Conservation (phyloP, 805 yeast genomes). For the Candida morakotiae region DNA sequence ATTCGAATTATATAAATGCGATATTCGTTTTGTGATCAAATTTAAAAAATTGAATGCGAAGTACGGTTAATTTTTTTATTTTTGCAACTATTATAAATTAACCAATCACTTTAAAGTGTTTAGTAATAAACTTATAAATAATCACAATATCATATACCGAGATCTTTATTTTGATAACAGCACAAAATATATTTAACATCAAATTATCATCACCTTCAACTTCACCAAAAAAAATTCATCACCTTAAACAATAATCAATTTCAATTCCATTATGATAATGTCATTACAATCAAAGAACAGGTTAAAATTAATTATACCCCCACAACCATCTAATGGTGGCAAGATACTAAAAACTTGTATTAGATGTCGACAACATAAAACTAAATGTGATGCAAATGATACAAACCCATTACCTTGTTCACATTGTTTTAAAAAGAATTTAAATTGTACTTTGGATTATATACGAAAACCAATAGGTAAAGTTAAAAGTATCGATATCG, state of each 20-base stretch:
- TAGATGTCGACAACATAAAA: constrained; percentile 63
- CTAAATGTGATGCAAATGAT: constrained; percentile 55
- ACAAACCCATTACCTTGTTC: constrained; percentile 56
- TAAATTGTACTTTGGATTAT: constrained; percentile 52
- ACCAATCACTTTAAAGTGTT: not conserved
- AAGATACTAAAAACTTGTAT: constrained; percentile 51
- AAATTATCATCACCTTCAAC: not conserved
- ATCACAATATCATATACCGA: not conserved
- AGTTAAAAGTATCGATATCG: constrained; percentile 26
- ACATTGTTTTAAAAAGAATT: constrained; percentile 48
- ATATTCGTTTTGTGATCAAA: not conserved
- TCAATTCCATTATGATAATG: constrained; percentile 14
- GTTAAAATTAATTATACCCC: constrained; percentile 12
- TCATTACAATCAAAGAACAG: constrained; percentile 13
- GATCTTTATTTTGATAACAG: not conserved
- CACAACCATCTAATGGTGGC: constrained; percentile 7
- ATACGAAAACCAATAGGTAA: constrained; percentile 49
- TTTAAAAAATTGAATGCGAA: not conserved
- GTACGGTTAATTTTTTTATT: not conserved
- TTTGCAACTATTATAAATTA: not conserved
- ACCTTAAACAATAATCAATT: too few relatives aligned
- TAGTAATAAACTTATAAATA: not conserved
- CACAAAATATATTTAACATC: not conserved
- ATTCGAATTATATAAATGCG: too few relatives aligned
- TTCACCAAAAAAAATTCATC: too few relatives aligned